These are phyloP conservation scores for Cryptococcus deneoformans DNA, from an alignment of 1,284 basidiomycete genomes.

Conservation along the genomic window DNA sequence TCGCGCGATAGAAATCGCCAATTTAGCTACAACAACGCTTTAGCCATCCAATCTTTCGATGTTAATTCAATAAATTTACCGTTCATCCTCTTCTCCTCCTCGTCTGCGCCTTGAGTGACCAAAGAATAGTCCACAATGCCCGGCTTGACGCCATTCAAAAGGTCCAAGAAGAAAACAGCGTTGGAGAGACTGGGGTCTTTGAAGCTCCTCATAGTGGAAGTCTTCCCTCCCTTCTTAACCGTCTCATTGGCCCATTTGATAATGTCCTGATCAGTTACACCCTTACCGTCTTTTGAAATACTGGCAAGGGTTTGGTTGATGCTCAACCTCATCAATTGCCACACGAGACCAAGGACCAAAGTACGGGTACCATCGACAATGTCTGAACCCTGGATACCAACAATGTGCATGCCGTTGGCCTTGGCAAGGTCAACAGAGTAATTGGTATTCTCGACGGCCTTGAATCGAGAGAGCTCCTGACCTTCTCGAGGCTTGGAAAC, in stretches of 20 bases:
- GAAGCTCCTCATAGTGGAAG: constrained; percentile 76
- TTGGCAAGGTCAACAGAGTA: constrained; percentile 91
- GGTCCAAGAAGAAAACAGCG: constrained; percentile 89
- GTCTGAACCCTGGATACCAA: constrained; percentile 96
- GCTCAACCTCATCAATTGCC: constrained; percentile 94
- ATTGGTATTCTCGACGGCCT: constrained; percentile 98
- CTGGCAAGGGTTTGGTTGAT: constrained; percentile 87
- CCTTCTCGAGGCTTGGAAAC: constrained; percentile 89
- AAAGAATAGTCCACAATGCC: constrained; percentile 93
- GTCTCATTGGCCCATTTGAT: constrained; percentile 94
- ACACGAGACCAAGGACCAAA: constrained; percentile 90
- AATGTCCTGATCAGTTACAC: constrained; percentile 89
- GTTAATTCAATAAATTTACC: constrained; percentile 56
- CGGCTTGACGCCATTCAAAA: constrained; percentile 85
- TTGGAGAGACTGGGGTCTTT: constrained; percentile 90
- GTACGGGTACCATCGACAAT: constrained; percentile 92
- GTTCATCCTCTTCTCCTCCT: constrained; percentile 90
- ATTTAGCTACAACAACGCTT: constrained; percentile 62
- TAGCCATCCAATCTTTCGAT: background rate
- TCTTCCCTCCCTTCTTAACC: constrained; percentile 71
- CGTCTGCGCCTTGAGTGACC: constrained; percentile 65
- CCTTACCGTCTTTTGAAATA: constrained; percentile 68
- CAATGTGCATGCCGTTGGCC: constrained; percentile 90
- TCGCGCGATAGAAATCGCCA: constrained; percentile 95
- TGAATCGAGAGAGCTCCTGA: constrained; percentile 87